Evolutionary conservation across 164 flowering plant species (phyloP), one percentile per base, ranked within the genome.

Genomic region (Vitis riparia): DNA sequence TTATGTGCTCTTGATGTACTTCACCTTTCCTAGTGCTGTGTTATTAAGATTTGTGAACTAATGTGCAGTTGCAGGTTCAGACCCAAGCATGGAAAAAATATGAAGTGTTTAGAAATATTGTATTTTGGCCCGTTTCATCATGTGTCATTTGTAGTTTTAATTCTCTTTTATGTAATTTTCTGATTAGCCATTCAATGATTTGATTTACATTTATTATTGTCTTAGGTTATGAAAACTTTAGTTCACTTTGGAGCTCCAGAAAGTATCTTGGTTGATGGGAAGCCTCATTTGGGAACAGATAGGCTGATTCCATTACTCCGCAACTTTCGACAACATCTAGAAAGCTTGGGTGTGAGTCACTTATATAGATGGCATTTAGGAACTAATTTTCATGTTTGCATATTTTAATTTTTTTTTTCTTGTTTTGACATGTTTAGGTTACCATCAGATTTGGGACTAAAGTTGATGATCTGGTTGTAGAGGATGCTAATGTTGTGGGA

Each of bases 281-380:
- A 96, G 76, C 99, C 99, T 70, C 99, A 92, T 80, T 68, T 96
- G 73, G 98, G 99, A 78, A 96, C 99, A 60, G 97, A 96, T 76
- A 88, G 81, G 82, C 79, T 96, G 80, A 71, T 93, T 79, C 97
- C 99, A 32, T 80, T 96, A 57, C 86, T 96, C 15, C 88, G 87
- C 61, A 89, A 86, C 67, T 91, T 96, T 68, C 83, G 99, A 37
- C 84, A 78, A 57, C 89, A 93, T 85, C 79, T 93, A 59, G 90
- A 79, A 72, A 78, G 51, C 3, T 72, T 88, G 76, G 96, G 94
- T 66, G 99, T 92, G 73, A 87, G 96, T 86, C 10, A 32, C 68
- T 60, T 52, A n/a, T 65, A 59, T 27, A 16, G 59, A 15, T 32
- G 11, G 12, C 49, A 48, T 8, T 51, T 27, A 8, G 61, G 17